Evolutionary conservation across 352 stramenopile species (phyloP), one percentile per base, ranked within the genome.

Genomic region (Globisporangium lucens): DNA sequence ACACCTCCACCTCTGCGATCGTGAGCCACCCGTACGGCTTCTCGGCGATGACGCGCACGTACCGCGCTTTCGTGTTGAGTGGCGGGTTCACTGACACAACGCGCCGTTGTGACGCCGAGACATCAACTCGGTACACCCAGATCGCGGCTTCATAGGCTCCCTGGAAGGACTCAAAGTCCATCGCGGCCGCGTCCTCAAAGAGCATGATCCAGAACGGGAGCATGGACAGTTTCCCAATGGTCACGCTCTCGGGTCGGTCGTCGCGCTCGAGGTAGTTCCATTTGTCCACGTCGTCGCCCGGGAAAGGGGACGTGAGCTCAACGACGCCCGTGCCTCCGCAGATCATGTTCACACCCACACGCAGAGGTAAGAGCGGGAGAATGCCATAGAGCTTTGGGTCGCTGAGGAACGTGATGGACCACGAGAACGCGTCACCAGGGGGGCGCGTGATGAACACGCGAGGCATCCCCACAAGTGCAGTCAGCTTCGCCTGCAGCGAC

Each of bases 201-300:
- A 96, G 67, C 65, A 94, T 69, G 36, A 94, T 75, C 80, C 85
- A 96, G 56, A 89, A 92, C 12, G 88, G 88, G 30, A 91, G 89
- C 75, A 94, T 90, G 10, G 76, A 75, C 24, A 79, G 46, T 17
- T 82, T 66, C 0, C 68, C 65, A 27, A 67, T 72, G 1, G 38
- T 62, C 3, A 63, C 63, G 22, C 43, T 77, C 33, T 72, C 53
- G n/a, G 51, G 61, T 0, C 67, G 66, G 1, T 71, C 33, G 58
- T 83, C 70, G 2, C 71, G 64, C 0, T 75, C 61, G 1, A 61
- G 38, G 62, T 89, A 89, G 13, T 74, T 53, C 56, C 78, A 74
- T 0, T 69, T 60, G 52, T 89, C 78, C 3, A 56, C 57, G 55
- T 87, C 74, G 38, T 90, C 80, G 12, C 80, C 77, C 2, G 80